A percentile compares a stretch with the other conserved stretches of the same genome.
These are phyloP conservation scores for Alternaria alternata DNA, from an alignment of 2,329 filamentous ascomycete genomes.

Conservation along the genomic window DNA sequence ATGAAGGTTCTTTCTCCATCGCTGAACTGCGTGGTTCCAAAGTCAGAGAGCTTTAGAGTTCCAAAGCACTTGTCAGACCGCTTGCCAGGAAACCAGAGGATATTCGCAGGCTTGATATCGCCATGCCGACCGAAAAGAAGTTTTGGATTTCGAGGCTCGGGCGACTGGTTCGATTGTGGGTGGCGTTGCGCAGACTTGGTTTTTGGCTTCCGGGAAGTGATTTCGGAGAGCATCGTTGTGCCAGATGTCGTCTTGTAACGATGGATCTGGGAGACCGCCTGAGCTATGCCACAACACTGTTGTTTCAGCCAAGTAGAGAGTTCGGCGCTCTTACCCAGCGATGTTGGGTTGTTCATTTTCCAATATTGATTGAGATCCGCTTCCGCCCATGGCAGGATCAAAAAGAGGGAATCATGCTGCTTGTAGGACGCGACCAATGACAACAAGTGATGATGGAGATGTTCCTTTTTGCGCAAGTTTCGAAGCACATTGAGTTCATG, in stretches of 20 bases:
- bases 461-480: not conserved
- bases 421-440: not conserved
- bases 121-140: constrained; percentile 8
- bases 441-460: not conserved
- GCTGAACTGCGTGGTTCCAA: constrained; percentile 10
- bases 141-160: not conserved
- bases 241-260: not conserved
- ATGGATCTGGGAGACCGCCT: constrained; percentile 8
- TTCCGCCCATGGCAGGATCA: constrained; percentile 14
- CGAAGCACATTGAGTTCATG: not conserved
- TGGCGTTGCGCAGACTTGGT: not conserved
- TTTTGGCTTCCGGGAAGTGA: not conserved
- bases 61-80: not conserved
- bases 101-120: constrained; percentile 11
- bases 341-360: not conserved
- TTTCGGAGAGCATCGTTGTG: not conserved
- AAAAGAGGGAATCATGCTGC: not conserved
- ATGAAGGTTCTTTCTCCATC: not conserved
- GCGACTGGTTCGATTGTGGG: too few species aligned
- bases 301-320: constrained; percentile 7
- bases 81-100: constrained; percentile 3
- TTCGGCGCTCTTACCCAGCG: not conserved
- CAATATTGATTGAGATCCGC: constrained; percentile 14
- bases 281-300: constrained; percentile 9
- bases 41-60: constrained; percentile 12